Evolutionary conservation across 2,329 filamentous ascomycete species (phyloP).

Genomic region (Sporothrix curviconia): DNA sequence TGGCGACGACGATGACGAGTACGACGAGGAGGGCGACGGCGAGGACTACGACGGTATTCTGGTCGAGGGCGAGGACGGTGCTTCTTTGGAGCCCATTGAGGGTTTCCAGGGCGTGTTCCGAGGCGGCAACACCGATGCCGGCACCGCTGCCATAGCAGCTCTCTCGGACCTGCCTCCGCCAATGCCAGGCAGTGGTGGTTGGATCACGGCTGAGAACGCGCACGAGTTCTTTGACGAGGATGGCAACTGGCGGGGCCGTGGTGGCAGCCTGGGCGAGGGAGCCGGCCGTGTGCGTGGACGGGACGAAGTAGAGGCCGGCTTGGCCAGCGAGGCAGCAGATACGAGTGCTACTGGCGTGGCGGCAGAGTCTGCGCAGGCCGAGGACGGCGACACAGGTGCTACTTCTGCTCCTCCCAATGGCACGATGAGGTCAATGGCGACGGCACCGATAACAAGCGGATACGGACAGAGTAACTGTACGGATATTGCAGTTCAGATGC

Average conservation of each 20-base stretch:
- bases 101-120: constrained; percentile 52
- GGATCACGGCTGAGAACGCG: constrained; percentile 91
- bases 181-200: constrained; percentile 67
- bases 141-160: constrained; percentile 34
- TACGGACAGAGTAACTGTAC: constrained; percentile 39
- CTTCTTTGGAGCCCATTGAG: constrained; percentile 45
- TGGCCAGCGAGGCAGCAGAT: constrained; percentile 1
- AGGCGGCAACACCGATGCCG: constrained; percentile 22
- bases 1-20: constrained; percentile 42
- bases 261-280: constrained; percentile 53
- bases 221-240: constrained; percentile 74
- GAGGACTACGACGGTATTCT: constrained; percentile 50
- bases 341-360: background rate
- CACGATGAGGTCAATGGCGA: constrained; percentile 28
- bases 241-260: constrained; percentile 65
- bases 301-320: constrained; percentile 47
- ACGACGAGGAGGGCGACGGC: constrained; percentile 49
- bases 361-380: constrained; percentile 21
- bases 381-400: background rate
- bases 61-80: constrained; percentile 45
- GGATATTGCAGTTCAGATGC: no score
- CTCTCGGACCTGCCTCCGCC: constrained; percentile 54
- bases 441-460: constrained; percentile 41
- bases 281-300: constrained; percentile 51
- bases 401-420: background rate